These are phyloP conservation scores for Ceriops decandra DNA, from an alignment of 345 rosid genomes.

Conservation along the genomic window DNA sequence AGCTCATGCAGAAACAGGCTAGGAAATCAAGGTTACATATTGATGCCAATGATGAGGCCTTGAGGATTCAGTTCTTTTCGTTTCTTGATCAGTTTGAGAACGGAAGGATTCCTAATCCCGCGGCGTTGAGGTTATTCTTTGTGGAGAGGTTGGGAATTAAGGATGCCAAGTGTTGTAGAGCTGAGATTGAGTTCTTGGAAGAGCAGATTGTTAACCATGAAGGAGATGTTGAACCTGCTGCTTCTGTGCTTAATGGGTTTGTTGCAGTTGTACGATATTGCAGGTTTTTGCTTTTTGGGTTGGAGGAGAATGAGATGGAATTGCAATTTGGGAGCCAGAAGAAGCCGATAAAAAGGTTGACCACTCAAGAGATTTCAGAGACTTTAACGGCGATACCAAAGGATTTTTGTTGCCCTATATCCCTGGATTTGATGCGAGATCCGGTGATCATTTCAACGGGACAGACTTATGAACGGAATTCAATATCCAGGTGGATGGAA, in stretches of 20 bases:
- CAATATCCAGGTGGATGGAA: conserved; percentile 87
- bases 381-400: conserved; percentile 62
- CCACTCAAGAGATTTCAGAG: conserved; percentile 65
- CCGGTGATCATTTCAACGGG: conserved; percentile 86
- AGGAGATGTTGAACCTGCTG: conserved; percentile 80
- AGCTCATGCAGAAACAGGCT: conserved; percentile 61
- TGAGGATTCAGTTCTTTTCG: conserved; percentile 46
- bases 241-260: conserved; percentile 73
- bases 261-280: conserved; percentile 75
- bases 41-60: conserved; percentile 66
- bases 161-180: conserved; percentile 58
- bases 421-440: conserved; percentile 86
- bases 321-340: conserved; percentile 41
- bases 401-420: conserved; percentile 86
- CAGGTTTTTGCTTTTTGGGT: conserved; percentile 75
- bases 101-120: conserved; percentile 45
- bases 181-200: conserved; percentile 82
- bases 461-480: conserved; percentile 84
- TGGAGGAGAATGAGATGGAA: conserved; percentile 53
- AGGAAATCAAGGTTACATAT: conserved; percentile 48
- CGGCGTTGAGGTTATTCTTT: conserved; percentile 48
- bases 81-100: conserved; percentile 68
- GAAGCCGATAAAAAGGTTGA: conserved; percentile 58
- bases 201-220: conserved; percentile 83
- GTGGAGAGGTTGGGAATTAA: conserved; percentile 52